Base-by-base conservation (phyloP, 2,329 filamentous ascomycete genomes). In the Alternaria burnsii region DNA sequence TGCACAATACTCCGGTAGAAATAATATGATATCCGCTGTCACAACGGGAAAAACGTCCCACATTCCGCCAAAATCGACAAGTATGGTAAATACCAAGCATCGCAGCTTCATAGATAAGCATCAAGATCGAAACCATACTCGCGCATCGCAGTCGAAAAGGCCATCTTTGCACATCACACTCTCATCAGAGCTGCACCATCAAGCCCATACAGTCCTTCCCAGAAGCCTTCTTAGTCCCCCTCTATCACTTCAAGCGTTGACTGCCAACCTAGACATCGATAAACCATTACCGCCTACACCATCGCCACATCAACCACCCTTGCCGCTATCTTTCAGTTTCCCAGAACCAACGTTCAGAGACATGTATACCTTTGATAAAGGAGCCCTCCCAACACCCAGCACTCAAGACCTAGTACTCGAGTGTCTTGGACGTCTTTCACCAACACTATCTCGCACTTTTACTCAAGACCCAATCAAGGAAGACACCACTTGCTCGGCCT, bases 321-420 rank as follows among this genome's bases (percentile, higher is more conserved):
- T 20, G 12, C 3, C 40, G 6, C 20, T 24, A 10, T 10, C 40
- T 16, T 5, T 42, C 6, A 1, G 12, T 12, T 22, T 14, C 3
- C 6, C 20, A 3, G 18, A 1, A 22, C 10, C 11, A 22, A 22
- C 4, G 11, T 5, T 22, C 4, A 42, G 20, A 3, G 4, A 12
- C 5, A 22, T 22, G 11, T 9, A 10, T 7, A 4, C 6, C 20
- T 24, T 24, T 5, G 11, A 1, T 16, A 3, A 14, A 20, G n/a
- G 5, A 0, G 1, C 6, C 2, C 1, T 9, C 0, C 16, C 41
- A 0, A 20, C 2, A 11, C 22, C 20, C 41, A 47, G 30, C 4
- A 48, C 41, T 0, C 22, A 28, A n/a, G 20, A 47, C 4, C 16
- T 55, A 4, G 52, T 55, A 3, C 41, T 55, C 14, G 42, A 55